Evolutionary conservation across 441 rosid species (phyloP).

Genomic region (Eruca vesicaria): DNA sequence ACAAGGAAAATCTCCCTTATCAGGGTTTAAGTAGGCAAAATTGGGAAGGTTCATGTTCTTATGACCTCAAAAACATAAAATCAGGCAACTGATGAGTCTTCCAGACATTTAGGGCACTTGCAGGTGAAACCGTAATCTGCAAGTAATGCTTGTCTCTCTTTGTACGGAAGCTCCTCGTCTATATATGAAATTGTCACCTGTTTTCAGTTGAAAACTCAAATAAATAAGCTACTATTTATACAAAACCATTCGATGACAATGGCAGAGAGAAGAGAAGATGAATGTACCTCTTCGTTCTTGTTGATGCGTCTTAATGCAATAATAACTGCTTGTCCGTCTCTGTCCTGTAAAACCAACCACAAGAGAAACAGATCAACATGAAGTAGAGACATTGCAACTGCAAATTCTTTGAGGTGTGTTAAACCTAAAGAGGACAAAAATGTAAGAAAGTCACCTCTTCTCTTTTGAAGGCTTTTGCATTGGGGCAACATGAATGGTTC

Average conservation of each 20-base stretch:
- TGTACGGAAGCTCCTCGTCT: slow-evolving; percentile 66
- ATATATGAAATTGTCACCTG: slow-evolving; percentile 80
- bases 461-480: slow-evolving; percentile 89
- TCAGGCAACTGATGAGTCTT: slow-evolving; percentile 32
- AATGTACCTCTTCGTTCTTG: slow-evolving; percentile 75
- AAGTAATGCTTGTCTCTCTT: slow-evolving; percentile 66
- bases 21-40: neutral
- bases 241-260: neutral
- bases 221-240: neutral
- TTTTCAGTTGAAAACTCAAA: neutral
- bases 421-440: neutral
- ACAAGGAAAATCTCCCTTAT: neutral
- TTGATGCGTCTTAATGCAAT: slow-evolving; percentile 55
- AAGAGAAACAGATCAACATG: neutral
- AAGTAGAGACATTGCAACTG: neutral
- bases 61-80: neutral
- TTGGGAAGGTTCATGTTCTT: neutral
- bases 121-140: slow-evolving; percentile 86
- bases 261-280: neutral
- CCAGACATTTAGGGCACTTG: slow-evolving; percentile 58
- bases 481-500: slow-evolving; percentile 90
- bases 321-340: slow-evolving; percentile 83
- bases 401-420: neutral
- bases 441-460: slow-evolving; percentile 52
- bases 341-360: slow-evolving; percentile 52